Conservation (phyloP, 345 rosid genomes). For the Crucihimalaya himalaica region DNA sequence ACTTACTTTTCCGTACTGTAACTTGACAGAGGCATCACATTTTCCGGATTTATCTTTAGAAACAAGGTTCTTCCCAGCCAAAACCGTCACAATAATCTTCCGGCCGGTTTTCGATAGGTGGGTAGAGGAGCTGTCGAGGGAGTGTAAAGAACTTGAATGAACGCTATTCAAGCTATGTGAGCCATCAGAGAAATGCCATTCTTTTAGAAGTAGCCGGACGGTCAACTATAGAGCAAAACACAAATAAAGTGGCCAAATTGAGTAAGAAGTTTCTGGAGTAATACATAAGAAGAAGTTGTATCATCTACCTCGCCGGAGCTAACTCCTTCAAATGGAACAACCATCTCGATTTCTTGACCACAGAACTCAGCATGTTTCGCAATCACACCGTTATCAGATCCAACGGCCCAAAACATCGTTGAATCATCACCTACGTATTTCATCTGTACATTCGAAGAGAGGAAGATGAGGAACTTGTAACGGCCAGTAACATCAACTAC, state of each 20-base stretch:
- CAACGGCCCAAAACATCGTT: slow-evolving; percentile 88
- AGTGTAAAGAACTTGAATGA: slow-evolving; percentile 46
- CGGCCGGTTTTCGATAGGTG: slow-evolving; percentile 70
- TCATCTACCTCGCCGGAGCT: slow-evolving; percentile 70
- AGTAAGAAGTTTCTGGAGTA: neutral
- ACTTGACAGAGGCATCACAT: slow-evolving; percentile 71
- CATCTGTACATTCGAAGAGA: slow-evolving; percentile 49
- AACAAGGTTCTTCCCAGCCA: slow-evolving; percentile 70
- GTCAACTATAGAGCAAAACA: slow-evolving; percentile 56
- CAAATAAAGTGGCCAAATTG: neutral
- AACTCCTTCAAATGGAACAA: slow-evolving; percentile 87
- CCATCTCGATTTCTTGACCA: slow-evolving; percentile 85
- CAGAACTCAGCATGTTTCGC: slow-evolving; percentile 76
- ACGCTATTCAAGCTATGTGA: slow-evolving; percentile 63
- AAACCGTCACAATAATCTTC: slow-evolving; percentile 57
- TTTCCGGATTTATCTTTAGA: slow-evolving; percentile 67
- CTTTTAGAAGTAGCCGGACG: slow-evolving; percentile 76
- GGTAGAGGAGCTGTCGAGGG: slow-evolving; percentile 58
- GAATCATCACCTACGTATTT: slow-evolving; percentile 88
- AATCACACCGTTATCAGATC: slow-evolving; percentile 68
- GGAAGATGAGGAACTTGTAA: slow-evolving; percentile 10
- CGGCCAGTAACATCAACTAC: neutral
- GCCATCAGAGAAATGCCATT: slow-evolving; percentile 97
- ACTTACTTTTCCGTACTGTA: slow-evolving; percentile 89
- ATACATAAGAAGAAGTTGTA: neutral